Conservation (phyloP, 805 yeast species). For the Candida nemodendra region DNA sequence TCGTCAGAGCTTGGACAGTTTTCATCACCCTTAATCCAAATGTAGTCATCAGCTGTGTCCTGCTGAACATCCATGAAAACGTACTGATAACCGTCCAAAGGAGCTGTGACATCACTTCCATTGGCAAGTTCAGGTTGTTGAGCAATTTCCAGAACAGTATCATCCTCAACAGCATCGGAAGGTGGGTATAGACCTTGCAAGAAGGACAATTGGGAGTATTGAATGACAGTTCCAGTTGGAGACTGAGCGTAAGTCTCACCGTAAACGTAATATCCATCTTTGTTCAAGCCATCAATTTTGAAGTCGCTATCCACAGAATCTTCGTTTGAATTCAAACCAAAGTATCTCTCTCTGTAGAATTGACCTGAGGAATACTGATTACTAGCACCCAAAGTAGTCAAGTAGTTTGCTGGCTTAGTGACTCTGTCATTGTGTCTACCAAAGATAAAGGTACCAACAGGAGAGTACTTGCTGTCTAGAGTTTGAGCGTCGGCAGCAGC, state of each 20-base stretch:
- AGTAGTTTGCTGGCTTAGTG: conserved; percentile 41
- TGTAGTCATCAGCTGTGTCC: conserved; percentile 35
- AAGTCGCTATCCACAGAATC: conserved; percentile 28
- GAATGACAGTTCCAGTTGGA: conserved; percentile 37
- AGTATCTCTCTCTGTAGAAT: conserved; percentile 43
- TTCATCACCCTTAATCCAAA: conserved; percentile 43
- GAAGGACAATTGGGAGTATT: conserved; percentile 42
- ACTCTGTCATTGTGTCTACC: conserved; percentile 51
- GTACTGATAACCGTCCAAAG: conserved; percentile 46
- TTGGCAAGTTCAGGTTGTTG: conserved; percentile 37
- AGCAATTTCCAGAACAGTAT: conserved; percentile 22
- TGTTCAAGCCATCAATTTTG: conserved; percentile 31
- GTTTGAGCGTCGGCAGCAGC: conserved; percentile 20
- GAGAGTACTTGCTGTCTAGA: conserved; percentile 24
- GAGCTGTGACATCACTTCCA: conserved; percentile 38
- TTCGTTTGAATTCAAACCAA: conserved; percentile 32
- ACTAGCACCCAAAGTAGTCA: conserved; percentile 44
- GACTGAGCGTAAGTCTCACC: conserved; percentile 39
- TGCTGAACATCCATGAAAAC: conserved; percentile 39
- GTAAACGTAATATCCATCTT: conserved; percentile 35
- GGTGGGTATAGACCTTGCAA: conserved; percentile 51
- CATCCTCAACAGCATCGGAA: conserved; percentile 28
- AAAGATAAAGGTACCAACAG: conserved; percentile 44
- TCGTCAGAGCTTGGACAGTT: conserved; percentile 39
- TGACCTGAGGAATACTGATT: conserved; percentile 39